Evolutionary conservation across 2,329 filamentous ascomycete genomes (phyloP).

Genomic region (Alternaria atra): DNA sequence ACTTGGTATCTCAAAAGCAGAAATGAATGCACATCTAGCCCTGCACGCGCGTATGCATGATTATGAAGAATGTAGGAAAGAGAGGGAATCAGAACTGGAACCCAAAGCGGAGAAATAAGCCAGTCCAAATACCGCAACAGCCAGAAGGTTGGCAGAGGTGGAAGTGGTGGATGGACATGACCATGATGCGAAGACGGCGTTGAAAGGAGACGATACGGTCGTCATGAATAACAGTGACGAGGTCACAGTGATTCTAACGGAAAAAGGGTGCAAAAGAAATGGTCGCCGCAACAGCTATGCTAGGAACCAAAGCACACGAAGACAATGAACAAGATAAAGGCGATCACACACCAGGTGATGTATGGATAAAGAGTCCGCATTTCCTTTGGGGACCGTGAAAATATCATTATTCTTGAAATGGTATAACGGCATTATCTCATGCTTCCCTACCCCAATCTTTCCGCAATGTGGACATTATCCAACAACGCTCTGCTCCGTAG

Average conservation of each 20-base stretch:
- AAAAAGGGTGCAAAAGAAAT: not conserved
- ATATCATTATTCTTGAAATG: not conserved
- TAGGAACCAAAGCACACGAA: not conserved
- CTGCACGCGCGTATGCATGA: conserved; percentile 6
- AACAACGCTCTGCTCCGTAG: not conserved
- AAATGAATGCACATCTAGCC: conserved; percentile 3
- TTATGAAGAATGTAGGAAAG: not conserved
- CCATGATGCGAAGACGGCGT: not conserved
- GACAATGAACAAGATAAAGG: not conserved
- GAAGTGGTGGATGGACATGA: not conserved
- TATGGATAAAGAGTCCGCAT: not conserved
- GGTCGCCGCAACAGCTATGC: not conserved
- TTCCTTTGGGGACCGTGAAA: not conserved
- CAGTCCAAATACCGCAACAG: not conserved
- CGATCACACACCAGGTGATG: not conserved
- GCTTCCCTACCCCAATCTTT: not conserved
- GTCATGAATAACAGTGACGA: not conserved
- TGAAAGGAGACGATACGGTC: not conserved
- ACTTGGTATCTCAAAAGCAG: not conserved
- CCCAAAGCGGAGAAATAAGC: not conserved
- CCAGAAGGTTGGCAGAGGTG: not conserved
- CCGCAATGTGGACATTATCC: not conserved
- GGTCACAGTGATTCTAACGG: not conserved
- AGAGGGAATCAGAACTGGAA: not conserved
- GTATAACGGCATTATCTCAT: not conserved